These are phyloP conservation scores for Diaporthe australafricana DNA, from an alignment of 2,329 filamentous ascomycete species.

Conservation along the genomic window DNA sequence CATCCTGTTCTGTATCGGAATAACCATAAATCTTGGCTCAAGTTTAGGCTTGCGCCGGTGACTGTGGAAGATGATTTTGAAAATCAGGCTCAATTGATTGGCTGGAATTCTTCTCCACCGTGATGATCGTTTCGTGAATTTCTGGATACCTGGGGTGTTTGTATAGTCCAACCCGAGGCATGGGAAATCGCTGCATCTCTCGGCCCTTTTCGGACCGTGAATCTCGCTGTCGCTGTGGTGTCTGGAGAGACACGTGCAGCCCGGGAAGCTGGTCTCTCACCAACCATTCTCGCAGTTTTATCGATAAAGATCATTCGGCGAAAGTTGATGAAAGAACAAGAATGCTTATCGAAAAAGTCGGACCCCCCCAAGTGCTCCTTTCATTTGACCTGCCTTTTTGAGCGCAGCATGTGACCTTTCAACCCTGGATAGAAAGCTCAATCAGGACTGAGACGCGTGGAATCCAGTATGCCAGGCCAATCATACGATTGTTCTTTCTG, in stretches of 20 bases:
- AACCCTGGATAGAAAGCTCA: no score
- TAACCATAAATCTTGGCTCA: no score
- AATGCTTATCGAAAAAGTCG: no score
- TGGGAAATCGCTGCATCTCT: neutral
- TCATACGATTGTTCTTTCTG: no score
- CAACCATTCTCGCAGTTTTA: neutral
- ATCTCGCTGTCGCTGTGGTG: neutral
- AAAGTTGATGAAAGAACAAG: no score
- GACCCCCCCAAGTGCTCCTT: no score
- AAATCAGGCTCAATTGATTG: neutral
- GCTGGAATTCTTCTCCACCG: neutral
- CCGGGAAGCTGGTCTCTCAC: neutral
- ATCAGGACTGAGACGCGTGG: no score
- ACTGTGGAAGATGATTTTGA: neutral
- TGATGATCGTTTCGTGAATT: neutral
- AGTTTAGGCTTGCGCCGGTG: neutral
- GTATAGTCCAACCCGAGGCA: neutral
- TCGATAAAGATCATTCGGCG: no score
- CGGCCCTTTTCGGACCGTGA: no score
- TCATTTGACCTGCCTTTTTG: no score
- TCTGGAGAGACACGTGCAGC: neutral
- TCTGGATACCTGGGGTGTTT: neutral
- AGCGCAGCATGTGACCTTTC: no score
- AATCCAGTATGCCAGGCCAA: no score
- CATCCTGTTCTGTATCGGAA: neutral